Evolutionary conservation across 225 moss, liverwort and hornwort genomes (phyloP).

Genomic region (Physcomitrellopsis africana): DNA sequence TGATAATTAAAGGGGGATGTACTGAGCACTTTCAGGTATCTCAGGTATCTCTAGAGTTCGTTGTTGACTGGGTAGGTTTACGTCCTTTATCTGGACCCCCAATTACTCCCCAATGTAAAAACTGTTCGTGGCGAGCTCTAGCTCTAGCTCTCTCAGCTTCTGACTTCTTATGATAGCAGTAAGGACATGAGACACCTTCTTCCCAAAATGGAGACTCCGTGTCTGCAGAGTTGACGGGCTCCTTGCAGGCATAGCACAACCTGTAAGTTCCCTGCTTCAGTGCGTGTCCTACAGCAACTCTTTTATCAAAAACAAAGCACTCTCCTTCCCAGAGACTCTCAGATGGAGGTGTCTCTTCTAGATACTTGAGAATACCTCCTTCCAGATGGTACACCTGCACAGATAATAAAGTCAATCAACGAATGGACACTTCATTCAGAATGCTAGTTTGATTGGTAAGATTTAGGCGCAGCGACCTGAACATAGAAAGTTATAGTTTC

Average conservation of each 20-base stretch:
- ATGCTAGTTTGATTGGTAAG: neutral
- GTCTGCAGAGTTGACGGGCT: slow-evolving; percentile 76
- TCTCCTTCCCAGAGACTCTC: slow-evolving; percentile 97
- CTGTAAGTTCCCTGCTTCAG: slow-evolving; percentile 73
- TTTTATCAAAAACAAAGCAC: slow-evolving; percentile 95
- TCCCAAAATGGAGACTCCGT: slow-evolving; percentile 74
- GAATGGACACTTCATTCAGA: neutral
- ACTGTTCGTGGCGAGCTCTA: slow-evolving; percentile 84
- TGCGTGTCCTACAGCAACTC: slow-evolving; percentile 85
- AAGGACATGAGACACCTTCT: slow-evolving; percentile 88
- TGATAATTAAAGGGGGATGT: slow-evolving; percentile 44
- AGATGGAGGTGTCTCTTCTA: slow-evolving; percentile 68
- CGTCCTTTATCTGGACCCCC: slow-evolving; percentile 84
- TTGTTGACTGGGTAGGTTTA: slow-evolving; percentile 32
- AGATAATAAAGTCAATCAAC: slow-evolving; percentile 10
- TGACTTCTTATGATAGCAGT: slow-evolving; percentile 71
- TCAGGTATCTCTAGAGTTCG: slow-evolving; percentile 42
- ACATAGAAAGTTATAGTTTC: no score
- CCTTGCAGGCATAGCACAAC: slow-evolving; percentile 95
- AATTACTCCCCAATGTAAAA: slow-evolving; percentile 68
- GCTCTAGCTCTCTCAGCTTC: slow-evolving; percentile 78
- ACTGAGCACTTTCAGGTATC: slow-evolving; percentile 48
- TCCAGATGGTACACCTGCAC: slow-evolving; percentile 92
- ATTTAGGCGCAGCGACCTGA: neutral
- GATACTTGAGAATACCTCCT: slow-evolving; percentile 84